Conservation (phyloP, 495 filamentous ascomycete species). For the Hypoxylon intermedium region DNA sequence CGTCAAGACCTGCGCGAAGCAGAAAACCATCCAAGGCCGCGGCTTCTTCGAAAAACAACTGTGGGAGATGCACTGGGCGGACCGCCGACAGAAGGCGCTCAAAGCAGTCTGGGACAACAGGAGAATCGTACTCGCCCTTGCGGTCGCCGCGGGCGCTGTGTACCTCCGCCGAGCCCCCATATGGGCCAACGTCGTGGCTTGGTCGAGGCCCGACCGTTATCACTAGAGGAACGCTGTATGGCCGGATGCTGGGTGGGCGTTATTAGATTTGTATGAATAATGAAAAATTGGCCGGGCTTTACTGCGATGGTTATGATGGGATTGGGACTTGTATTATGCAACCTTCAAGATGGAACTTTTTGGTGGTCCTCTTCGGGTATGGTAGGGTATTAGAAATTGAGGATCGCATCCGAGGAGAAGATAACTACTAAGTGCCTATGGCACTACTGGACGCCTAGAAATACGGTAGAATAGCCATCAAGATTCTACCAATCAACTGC, state of each 20-base stretch:
- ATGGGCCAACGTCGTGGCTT: constrained; percentile 35
- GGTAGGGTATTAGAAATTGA: too few relatives aligned
- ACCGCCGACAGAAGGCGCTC: constrained; percentile 62
- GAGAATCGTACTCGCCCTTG: constrained; percentile 66
- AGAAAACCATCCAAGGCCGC: constrained; percentile 60
- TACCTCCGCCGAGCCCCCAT: constrained; percentile 45
- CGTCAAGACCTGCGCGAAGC: constrained; percentile 46
- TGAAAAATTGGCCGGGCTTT: too few relatives aligned
- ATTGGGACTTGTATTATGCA: too few relatives aligned
- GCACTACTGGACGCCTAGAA: too few relatives aligned
- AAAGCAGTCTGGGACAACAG: constrained; percentile 66
- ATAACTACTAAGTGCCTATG: too few relatives aligned
- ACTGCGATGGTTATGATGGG: too few relatives aligned
- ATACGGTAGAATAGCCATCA: too few relatives aligned
- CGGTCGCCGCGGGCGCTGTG: constrained; percentile 63
- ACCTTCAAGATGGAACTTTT: too few relatives aligned
- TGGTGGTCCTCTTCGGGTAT: too few relatives aligned
- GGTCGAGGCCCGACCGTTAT: constrained; percentile 16
- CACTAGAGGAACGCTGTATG: constrained; percentile 11
- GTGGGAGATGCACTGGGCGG: constrained; percentile 67
- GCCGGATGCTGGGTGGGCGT: not conserved
- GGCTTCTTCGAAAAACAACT: constrained; percentile 72
- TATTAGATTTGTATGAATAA: too few relatives aligned
- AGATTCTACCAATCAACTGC: too few relatives aligned
- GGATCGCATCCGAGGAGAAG: too few relatives aligned